Conservation (phyloP, 1,284 basidiomycete genomes). For the Microbotryum violaceum region DNA sequence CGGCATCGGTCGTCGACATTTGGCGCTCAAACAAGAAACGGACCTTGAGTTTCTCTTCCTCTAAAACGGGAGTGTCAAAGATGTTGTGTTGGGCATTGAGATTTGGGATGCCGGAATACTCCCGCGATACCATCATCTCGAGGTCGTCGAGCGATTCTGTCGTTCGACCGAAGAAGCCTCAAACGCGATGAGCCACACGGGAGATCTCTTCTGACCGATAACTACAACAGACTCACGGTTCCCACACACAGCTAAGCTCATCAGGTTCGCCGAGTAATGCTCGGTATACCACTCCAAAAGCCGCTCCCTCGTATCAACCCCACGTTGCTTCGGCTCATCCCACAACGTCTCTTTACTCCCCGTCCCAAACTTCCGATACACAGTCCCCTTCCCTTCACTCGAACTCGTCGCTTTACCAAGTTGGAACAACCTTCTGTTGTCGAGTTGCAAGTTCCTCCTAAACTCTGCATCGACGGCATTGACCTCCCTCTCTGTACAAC, state of each 20-base stretch:
- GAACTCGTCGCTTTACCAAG: conserved; percentile 64
- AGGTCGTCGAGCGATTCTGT: conserved; percentile 74
- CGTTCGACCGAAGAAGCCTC: conserved; percentile 25
- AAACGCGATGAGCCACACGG: neutral
- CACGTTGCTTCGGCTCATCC: conserved; percentile 51
- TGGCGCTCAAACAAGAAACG: neutral
- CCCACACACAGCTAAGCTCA: conserved; percentile 87
- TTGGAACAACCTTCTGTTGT: conserved; percentile 70
- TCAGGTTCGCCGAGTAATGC: conserved; percentile 88
- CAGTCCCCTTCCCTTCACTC: neutral
- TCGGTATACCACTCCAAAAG: conserved; percentile 88
- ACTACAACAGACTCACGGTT: conserved; percentile 52
- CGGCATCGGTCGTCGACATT: no score
- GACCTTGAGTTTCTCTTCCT: neutral
- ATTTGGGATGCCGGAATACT: conserved; percentile 75
- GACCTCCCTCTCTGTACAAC: conserved; percentile 87
- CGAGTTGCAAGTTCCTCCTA: conserved; percentile 89
- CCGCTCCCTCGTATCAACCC: conserved; percentile 61
- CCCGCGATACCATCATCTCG: conserved; percentile 55
- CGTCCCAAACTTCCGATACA: conserved; percentile 45
- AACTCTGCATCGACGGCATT: conserved; percentile 97
- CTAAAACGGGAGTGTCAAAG: conserved; percentile 11
- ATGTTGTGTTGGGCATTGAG: conserved; percentile 41
- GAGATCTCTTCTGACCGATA: neutral
- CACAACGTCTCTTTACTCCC: conserved; percentile 79